A percentile compares a stretch with the other conserved stretches of the same genome.
Conservation (phyloP, 2,329 filamentous ascomycete genomes). For the Blastomyces emzantsi region DNA sequence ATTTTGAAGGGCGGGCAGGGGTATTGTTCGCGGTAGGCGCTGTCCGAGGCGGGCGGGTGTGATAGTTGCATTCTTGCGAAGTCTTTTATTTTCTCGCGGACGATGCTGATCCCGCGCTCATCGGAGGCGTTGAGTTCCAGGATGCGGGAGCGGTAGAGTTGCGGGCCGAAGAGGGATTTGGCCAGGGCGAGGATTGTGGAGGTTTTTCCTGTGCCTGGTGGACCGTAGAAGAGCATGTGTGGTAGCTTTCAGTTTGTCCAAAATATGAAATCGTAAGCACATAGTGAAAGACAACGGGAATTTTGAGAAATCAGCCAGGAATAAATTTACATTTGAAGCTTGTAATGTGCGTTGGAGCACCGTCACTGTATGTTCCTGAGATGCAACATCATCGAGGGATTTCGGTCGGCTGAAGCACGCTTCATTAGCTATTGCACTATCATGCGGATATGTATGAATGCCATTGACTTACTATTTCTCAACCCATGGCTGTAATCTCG, state of each 20-base stretch:
- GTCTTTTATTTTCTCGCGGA: slow-evolving; percentile 95
- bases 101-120: slow-evolving; percentile 93
- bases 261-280: slow-evolving; percentile 14
- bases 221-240: slow-evolving; percentile 99
- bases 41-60: slow-evolving; percentile 59
- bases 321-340: slow-evolving; percentile 68
- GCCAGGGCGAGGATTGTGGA: slow-evolving; percentile 94
- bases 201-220: slow-evolving; percentile 95
- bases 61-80: slow-evolving; percentile 94
- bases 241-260: slow-evolving; percentile 53
- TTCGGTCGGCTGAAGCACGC: slow-evolving; percentile 67
- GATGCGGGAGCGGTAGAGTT: slow-evolving; percentile 87
- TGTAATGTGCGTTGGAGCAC: slow-evolving; percentile 88
- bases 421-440: slow-evolving; percentile 7
- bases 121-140: slow-evolving; percentile 98
- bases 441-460: slow-evolving; percentile 6
- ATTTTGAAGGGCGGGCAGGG: slow-evolving; percentile 98
- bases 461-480: slow-evolving; percentile 75
- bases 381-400: slow-evolving; percentile 85
- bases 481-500: slow-evolving; percentile 82
- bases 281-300: neutral
- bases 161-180: slow-evolving; percentile 93
- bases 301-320: neutral
- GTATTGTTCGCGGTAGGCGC: slow-evolving; percentile 58
- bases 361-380: slow-evolving; percentile 93